Conservation (phyloP, 805 yeast species). For the Metschnikowia proteae region DNA sequence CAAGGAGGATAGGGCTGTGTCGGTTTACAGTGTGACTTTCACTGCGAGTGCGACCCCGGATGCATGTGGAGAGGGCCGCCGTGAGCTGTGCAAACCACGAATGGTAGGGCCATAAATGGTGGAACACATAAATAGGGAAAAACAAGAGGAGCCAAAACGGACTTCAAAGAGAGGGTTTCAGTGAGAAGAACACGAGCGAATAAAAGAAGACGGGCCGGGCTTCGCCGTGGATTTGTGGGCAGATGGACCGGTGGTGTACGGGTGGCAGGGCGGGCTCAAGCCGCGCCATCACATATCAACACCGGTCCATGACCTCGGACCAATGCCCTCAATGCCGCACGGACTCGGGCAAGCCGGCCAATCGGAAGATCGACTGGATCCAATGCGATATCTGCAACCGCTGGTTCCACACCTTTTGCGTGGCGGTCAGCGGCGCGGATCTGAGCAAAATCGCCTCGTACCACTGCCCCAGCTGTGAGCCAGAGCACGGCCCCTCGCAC, state of each 20-base stretch:
- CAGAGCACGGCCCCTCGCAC: slow-evolving; percentile 46
- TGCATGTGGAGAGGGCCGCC: too few species aligned
- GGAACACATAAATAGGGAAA: too few species aligned
- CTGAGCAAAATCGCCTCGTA: slow-evolving; percentile 41
- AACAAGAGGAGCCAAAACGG: too few species aligned
- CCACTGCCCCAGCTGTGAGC: slow-evolving; percentile 53
- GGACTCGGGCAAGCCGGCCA: not conserved
- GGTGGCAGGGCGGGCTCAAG: not conserved
- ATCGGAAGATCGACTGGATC: slow-evolving; percentile 41
- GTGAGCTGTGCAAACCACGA: too few species aligned
- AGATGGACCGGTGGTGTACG: not conserved
- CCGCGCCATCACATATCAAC: not conserved
- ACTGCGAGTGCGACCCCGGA: too few species aligned
- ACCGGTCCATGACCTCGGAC: slow-evolving; percentile 2
- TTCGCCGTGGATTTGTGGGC: too few species aligned
- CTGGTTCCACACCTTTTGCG: slow-evolving; percentile 56
- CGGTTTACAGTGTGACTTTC: not conserved
- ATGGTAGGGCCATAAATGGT: too few species aligned
- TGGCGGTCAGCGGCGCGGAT: slow-evolving; percentile 20
- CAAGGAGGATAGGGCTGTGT: not conserved
- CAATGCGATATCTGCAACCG: slow-evolving; percentile 52
- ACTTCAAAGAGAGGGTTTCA: too few species aligned
- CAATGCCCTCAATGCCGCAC: slow-evolving; percentile 12
- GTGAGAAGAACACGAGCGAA: too few species aligned
- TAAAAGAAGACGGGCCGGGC: too few species aligned